phyloP scores from a whole-genome alignment of 257 asterid species.

The Penstemon davidsonii region DNA sequence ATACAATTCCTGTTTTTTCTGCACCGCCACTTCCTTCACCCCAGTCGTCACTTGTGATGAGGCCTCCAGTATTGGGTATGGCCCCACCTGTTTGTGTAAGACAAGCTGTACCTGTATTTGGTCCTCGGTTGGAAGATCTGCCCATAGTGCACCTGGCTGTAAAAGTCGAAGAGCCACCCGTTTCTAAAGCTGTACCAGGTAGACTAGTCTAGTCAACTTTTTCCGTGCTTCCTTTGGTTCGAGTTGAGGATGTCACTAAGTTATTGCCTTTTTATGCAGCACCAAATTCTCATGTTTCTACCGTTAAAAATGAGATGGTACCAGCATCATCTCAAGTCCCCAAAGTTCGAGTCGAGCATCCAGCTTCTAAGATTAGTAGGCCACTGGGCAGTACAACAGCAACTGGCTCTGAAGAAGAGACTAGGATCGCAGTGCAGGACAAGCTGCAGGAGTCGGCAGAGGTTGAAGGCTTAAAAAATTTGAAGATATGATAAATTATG shows the following conservation, averaged over 20 bases:
- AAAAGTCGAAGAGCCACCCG: constrained; percentile 37
- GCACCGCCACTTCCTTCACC: constrained; percentile 56
- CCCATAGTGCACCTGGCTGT: constrained; percentile 42
- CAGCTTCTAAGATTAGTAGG: constrained; percentile 27
- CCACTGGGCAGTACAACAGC: constrained; percentile 29
- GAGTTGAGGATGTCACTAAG: constrained; percentile 32
- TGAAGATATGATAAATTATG: constrained; percentile 42
- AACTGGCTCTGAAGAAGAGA: constrained; percentile 25
- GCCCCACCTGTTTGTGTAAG: constrained; percentile 60
- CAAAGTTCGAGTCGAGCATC: constrained; percentile 22
- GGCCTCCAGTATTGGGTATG: constrained; percentile 36
- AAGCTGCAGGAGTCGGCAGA: constrained; percentile 32
- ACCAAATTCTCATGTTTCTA: constrained; percentile 30
- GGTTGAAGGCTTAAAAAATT: constrained; percentile 34
- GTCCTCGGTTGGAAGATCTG: constrained; percentile 44
- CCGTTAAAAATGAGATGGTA: constrained; percentile 8
- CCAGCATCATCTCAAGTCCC: too few species aligned
- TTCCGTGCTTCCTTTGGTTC: constrained; percentile 36
- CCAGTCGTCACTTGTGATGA: constrained; percentile 35
- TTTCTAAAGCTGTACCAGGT: constrained; percentile 34
- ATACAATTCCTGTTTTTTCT: constrained; percentile 67
- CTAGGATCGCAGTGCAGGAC: constrained; percentile 27
- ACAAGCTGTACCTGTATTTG: constrained; percentile 59
- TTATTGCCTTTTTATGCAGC: constrained; percentile 25
- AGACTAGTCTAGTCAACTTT: constrained; percentile 31